Base-by-base conservation (phyloP, 495 filamentous ascomycete species). In the Penicillium waksmanii region DNA sequence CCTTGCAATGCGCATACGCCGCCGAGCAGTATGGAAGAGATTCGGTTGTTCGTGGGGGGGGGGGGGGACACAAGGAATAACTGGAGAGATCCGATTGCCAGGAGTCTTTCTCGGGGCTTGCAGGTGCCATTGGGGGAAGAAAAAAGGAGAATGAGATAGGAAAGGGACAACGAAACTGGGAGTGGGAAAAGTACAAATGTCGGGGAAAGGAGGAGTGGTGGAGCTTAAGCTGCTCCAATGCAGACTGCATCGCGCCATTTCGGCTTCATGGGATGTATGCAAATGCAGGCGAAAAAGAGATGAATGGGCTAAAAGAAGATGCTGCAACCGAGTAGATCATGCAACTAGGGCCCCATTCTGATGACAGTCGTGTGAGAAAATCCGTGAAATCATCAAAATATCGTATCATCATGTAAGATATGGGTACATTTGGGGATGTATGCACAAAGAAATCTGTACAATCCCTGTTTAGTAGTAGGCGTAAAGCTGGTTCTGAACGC, bases 381-480 rank as follows among this genome's bases (percentile, higher is more conserved):
- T 71, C 71, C 76, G 75, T 79, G 57, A 73, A 78, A 59, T 80
- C 76, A 71, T 79, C 63, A 74, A 63, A 48, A 56, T 58, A 72
- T 80, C 77, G 70, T 80, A 58, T 66, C 71, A 71, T 80, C 77
- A 60, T 80, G 55, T 67, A 67, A 15, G 70, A 56, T 78, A 78
- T 75, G 74, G 67, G 71, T 80, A 80, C 77, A 80, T 50, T 62
- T 66, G 57, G 44, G 51, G 66, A 58, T 44, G 57, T 57, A 63
- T 59, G 56, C 61, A 61, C 55, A 57, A 53, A 57, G 40, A 51
- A 54, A 47, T 35, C 19, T 44, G 35, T 53, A 49, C 33, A 62
- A 35, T 27, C 51, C 56, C 51, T 35, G 48, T 52, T 73, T 65
- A 77, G 54, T 67, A 74, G 66, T 73, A 77, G 48, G 68, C 61